A percentile compares a stretch with the other conserved stretches of the same genome.
Evolutionary conservation across 345 rosid genomes (phyloP).

Genomic region (Diplotaxis tenuifolia): DNA sequence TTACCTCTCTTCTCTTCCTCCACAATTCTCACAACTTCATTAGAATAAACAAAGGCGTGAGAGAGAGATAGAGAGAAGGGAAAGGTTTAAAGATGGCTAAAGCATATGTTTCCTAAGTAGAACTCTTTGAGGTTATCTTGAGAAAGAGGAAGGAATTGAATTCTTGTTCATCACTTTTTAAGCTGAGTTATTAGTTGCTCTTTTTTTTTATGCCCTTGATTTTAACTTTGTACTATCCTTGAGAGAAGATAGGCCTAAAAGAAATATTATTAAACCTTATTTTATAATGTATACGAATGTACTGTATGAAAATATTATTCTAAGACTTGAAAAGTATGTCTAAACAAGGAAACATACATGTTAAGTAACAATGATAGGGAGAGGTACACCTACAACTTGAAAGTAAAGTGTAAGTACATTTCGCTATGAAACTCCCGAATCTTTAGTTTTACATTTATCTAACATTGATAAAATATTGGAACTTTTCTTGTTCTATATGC

Average conservation of each 20-base stretch:
- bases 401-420: constrained; percentile 16
- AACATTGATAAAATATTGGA: neutral
- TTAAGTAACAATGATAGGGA: constrained; percentile 29
- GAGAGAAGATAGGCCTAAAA: constrained; percentile 20
- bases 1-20: constrained; percentile 37
- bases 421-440: neutral
- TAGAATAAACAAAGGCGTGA: constrained; percentile 37
- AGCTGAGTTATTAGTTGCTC: constrained; percentile 23
- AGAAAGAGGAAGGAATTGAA: constrained; percentile 56
- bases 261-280: constrained; percentile 10
- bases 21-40: constrained; percentile 36
- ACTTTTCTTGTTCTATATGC: neutral
- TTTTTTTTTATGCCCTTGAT: constrained; percentile 34
- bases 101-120: constrained; percentile 45
- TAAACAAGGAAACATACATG: constrained; percentile 20
- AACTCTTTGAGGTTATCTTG: constrained; percentile 42
- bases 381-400: constrained; percentile 33
- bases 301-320: neutral
- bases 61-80: constrained; percentile 21
- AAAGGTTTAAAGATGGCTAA: constrained; percentile 31
- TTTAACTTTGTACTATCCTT: constrained; percentile 31
- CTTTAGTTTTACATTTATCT: neutral
- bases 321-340: constrained; percentile 22
- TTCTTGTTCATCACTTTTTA: constrained; percentile 54
- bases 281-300: constrained; percentile 11